phyloP scores from a whole-genome alignment of 306 rosid species.

The Sechiopsis laciniata region DNA sequence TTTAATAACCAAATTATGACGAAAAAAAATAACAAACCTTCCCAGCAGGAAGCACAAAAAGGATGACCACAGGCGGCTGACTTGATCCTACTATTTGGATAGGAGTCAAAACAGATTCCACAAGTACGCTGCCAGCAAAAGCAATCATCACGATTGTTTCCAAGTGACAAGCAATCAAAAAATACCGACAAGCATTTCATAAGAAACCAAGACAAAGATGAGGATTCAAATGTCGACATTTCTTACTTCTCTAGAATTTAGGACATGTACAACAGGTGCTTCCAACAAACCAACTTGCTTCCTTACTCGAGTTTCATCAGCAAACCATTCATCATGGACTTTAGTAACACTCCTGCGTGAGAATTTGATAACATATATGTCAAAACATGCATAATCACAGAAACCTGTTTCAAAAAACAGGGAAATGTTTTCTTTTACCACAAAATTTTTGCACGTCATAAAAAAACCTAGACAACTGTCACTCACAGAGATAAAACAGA shows the following conservation, averaged over 20 bases:
- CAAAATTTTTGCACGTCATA: not conserved
- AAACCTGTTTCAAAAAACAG: not conserved
- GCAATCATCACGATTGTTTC: slow-evolving; percentile 10
- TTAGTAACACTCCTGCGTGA: slow-evolving; percentile 45
- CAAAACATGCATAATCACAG: not conserved
- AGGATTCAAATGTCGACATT: not conserved
- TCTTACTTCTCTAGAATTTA: slow-evolving; percentile 27
- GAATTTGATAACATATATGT: not conserved
- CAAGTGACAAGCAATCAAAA: not conserved
- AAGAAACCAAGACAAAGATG: slow-evolving; percentile 5
- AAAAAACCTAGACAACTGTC: not conserved
- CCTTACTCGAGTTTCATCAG: slow-evolving; percentile 54
- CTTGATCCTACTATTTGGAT: slow-evolving; percentile 39
- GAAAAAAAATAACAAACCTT: slow-evolving; percentile 21
- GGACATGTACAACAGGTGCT: slow-evolving; percentile 31
- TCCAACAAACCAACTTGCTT: slow-evolving; percentile 58
- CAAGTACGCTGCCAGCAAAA: slow-evolving; percentile 41
- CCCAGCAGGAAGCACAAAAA: slow-evolving; percentile 67
- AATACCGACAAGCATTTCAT: not conserved
- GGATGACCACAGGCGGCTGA: slow-evolving; percentile 75
- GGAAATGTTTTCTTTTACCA: not conserved
- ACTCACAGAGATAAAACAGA: not conserved
- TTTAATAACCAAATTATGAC: no score
- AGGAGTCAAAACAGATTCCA: slow-evolving; percentile 67
- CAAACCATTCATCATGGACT: slow-evolving; percentile 74